Conservation (phyloP, 2,329 filamentous ascomycete genomes). For the Thermochaetoides dissita region DNA sequence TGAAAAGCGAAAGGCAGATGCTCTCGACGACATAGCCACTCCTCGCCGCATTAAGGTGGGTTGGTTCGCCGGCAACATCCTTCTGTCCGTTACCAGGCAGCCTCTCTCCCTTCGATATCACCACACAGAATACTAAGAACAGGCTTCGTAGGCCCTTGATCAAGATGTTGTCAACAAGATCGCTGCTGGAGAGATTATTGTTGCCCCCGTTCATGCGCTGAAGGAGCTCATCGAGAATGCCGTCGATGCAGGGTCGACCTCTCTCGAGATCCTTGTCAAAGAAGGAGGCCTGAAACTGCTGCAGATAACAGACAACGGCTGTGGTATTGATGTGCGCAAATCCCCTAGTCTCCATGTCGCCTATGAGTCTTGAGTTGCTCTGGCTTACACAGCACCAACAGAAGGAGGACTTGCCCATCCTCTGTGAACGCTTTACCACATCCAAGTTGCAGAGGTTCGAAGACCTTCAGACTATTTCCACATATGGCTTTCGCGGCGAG, state of each 20-base stretch:
- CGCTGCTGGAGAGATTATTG: constrained; percentile 93
- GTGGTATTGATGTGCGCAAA: constrained; percentile 68
- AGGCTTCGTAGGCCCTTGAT: constrained; percentile 54
- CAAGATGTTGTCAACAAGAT: constrained; percentile 97
- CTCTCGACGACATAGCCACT: constrained; percentile 16
- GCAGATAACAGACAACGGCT: constrained; percentile 94
- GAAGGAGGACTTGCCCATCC: constrained; percentile 80
- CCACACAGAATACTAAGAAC: no score
- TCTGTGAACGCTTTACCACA: constrained; percentile 93
- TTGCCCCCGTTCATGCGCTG: constrained; percentile 86
- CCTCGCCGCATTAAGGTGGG: constrained; percentile 34
- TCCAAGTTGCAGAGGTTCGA: constrained; percentile 92
- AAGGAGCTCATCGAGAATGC: constrained; percentile 97
- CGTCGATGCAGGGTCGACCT: constrained; percentile 90
- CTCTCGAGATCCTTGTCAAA: constrained; percentile 80
- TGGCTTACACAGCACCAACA: constrained; percentile 22
- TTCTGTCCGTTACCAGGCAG: no score
- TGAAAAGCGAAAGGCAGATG: constrained; percentile 35
- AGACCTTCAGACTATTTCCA: constrained; percentile 76
- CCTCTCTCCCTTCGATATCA: no score
- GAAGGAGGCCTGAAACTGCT: constrained; percentile 89
- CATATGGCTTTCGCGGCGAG: constrained; percentile 96
- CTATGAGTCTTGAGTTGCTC: no score
- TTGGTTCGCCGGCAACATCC: not conserved
- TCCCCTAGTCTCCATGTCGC: not conserved